phyloP scores from a whole-genome alignment of 257 asterid species.

The Lycium barbarum region DNA sequence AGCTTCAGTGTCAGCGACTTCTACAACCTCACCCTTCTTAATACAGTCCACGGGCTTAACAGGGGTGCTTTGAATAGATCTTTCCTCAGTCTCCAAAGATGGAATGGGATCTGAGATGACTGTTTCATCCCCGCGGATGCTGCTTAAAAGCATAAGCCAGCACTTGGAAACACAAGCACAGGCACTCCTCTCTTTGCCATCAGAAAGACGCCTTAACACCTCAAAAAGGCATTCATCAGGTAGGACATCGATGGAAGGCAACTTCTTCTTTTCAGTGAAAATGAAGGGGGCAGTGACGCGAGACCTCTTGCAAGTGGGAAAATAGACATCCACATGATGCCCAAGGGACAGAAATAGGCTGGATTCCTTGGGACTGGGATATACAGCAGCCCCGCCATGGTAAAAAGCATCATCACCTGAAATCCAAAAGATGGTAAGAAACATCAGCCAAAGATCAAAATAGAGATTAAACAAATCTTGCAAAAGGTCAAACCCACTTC shows the following conservation, averaged over 20 bases:
- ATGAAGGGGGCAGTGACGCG: conserved; percentile 75
- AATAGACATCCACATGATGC: conserved; percentile 65
- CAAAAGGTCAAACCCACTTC: neutral
- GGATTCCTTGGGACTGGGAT: conserved; percentile 63
- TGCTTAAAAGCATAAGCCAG: conserved; percentile 91
- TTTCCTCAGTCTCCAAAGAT: conserved; percentile 44
- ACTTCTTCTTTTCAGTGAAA: conserved; percentile 47
- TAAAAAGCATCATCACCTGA: conserved; percentile 64
- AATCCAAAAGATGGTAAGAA: conserved; percentile 29
- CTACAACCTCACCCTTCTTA: conserved; percentile 47
- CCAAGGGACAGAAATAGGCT: conserved; percentile 56
- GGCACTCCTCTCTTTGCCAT: conserved; percentile 71
- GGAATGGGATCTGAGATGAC: conserved; percentile 30
- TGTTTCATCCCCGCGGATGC: conserved; percentile 67
- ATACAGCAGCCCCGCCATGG: conserved; percentile 57
- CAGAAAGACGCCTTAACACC: conserved; percentile 77
- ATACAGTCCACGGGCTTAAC: conserved; percentile 37
- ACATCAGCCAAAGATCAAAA: conserved; percentile 34
- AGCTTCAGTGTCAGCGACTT: conserved; percentile 44
- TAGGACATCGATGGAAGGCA: conserved; percentile 78
- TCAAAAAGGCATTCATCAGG: conserved; percentile 98
- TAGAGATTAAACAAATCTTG: neutral
- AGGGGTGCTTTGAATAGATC: conserved; percentile 35
- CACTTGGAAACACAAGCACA: conserved; percentile 90
- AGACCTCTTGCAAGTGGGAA: conserved; percentile 82